These are phyloP conservation scores for Acer yangbiense DNA, from an alignment of 345 rosid species.

Conservation along the genomic window DNA sequence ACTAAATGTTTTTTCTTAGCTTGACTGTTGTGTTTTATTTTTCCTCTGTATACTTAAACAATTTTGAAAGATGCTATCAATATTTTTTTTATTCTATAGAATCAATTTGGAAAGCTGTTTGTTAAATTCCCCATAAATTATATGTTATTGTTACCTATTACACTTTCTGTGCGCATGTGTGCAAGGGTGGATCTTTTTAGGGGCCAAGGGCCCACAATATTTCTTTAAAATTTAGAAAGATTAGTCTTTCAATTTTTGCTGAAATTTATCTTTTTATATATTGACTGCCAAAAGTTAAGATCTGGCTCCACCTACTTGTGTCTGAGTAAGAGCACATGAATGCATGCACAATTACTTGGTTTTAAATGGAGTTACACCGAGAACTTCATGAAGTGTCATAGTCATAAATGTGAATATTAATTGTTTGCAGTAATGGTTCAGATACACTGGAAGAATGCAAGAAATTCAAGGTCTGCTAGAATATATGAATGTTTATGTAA, in stretches of 20 bases:
- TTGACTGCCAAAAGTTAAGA: not conserved
- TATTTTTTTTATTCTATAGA: not conserved
- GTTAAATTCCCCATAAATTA: not conserved
- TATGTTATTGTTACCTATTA: not conserved
- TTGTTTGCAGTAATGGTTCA: not conserved
- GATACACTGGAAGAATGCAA: not conserved
- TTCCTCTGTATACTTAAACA: not conserved
- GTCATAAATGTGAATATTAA: not conserved
- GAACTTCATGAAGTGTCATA: not conserved
- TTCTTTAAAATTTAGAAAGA: not conserved
- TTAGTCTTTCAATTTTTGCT: not conserved
- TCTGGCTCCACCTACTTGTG: not conserved
- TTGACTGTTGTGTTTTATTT: not conserved
- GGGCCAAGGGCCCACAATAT: not conserved
- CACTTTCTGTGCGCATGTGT: not conserved
- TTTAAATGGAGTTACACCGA: not conserved
- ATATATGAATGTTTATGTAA: not conserved
- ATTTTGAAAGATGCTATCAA: not conserved
- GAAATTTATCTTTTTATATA: not conserved
- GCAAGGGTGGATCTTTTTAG: not conserved
- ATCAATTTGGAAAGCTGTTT: not conserved
- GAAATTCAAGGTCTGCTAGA: not conserved
- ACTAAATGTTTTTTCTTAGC: not conserved
- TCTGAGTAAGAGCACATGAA: not conserved
- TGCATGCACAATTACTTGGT: not conserved